Base-by-base conservation (phyloP, 2,329 filamentous ascomycete species). In the Nemania sp. region DNA sequence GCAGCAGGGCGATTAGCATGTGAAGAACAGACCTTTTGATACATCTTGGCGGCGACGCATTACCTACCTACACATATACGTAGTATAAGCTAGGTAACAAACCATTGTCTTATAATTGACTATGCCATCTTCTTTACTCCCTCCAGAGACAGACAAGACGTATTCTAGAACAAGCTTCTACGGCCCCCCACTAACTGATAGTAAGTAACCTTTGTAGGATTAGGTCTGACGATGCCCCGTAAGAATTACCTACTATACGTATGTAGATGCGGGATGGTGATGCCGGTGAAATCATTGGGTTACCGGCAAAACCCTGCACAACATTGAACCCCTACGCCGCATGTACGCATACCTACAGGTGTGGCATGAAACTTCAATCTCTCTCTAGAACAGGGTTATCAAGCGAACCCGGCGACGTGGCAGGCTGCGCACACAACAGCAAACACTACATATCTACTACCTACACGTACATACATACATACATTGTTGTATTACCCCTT, bases 341-440 rank as follows among this genome's bases (percentile, higher is more conserved):
- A 41, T 41, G 38, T 5, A 13, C 38, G 41, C 18, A 45, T 45
- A n/a, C 15, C 11, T 20, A 45, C 41, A 45, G 15, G 41, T 20
- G 8, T 45, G 41, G 41, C 15, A 45, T 45, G 18, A 20, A 45
- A 45, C 47, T 51, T 51, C 24, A 54, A 29, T 13, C 47, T 32
- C n/a, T n/a, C n/a, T n/a, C n/a, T n/a, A n/a, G 22, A 32, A 24
- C 20, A 27, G 22, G 18, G 27, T 26, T n/a, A n/a, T n/a, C n/a
- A n/a, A 11, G 38, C 53, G 27, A 56, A 52, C 60, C 60, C 51
- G 52, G 45, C 15, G 22, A 45, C 55, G 15, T 32, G 64, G 56
- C 56, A 47, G 15, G 56, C 55, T 5, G 38, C 15, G 32, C 35
- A 7, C 49, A 57, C 32, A 26, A 15, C 24, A 54, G 49, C 47